Evolutionary conservation across 257 asterid genomes (phyloP), one percentile per base, ranked within the genome.

Genomic region (Primulina tabacum): DNA sequence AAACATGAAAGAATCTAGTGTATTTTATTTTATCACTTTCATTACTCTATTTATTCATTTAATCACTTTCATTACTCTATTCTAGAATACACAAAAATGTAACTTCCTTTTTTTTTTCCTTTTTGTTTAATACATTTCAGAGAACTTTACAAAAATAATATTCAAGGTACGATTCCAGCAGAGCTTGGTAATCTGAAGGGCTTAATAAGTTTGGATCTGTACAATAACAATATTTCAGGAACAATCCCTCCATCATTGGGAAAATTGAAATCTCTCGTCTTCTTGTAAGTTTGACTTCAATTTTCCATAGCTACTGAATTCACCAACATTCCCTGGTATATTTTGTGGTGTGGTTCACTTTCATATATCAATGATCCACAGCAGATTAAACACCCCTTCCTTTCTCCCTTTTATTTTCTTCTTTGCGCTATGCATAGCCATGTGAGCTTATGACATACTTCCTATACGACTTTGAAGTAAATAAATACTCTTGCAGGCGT

Each of bases 191-290:
- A 82, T 74, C 79, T 92, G 86, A 92, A 87, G 86, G 87, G 79
- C 88, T 81, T 92, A 71, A 88, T 90, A 64, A 92, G 98, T 77
- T 81, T 92, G 96, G 98, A 92, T 76, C 85, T 92, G 58, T 92
- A 92, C 80, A 89, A 90, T 95, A 90, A 90, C 78, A 92, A 92
- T 69, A 76, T 90, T 50, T 78, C 97, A 8, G 97, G 98, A 60
- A 73, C 69, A 38, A 80, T 92, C 72, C 98, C 98, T 30, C 71
- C 82, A 35, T 83, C 96, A 34, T 79, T 92, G 70, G 98, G 92
- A 69, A 85, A 87, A 37, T 80, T 92, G 87, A 87, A 92, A 71
- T 79, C 82, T 67, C 96, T 92, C 6, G 96, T 90, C 38, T 92
- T 92, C 81, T 75, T 92, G 98, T 92, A 81, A 87, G 98, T 84